These are phyloP conservation scores for Boletellus ananiceps DNA, from an alignment of 768 basidiomycete genomes.

Conservation along the genomic window DNA sequence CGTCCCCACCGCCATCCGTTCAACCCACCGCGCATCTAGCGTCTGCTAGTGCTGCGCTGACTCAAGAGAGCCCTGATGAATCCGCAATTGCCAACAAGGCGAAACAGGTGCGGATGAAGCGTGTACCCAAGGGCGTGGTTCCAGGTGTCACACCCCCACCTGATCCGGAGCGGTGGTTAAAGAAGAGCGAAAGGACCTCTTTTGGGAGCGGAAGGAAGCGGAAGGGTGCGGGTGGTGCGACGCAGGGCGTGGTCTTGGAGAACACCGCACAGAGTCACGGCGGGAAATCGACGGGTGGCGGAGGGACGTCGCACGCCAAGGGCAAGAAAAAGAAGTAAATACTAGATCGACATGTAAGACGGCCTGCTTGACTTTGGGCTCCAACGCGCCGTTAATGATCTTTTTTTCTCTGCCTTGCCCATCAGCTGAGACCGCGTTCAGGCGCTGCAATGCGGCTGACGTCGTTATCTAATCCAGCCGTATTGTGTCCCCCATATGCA, in stretches of 20 bases:
- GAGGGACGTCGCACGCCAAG: conserved; percentile 39
- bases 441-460: conserved; percentile 12
- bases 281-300: conserved; percentile 36
- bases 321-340: conserved; percentile 66
- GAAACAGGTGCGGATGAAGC: conserved; percentile 55
- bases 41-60: conserved; percentile 22
- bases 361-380: conserved; percentile 13
- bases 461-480: conserved; percentile 29
- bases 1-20: conserved; percentile 53
- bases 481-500: neutral
- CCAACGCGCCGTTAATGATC: conserved; percentile 21
- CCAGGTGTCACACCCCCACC: conserved; percentile 79
- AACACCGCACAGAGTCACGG: conserved; percentile 21
- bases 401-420: conserved; percentile 11
- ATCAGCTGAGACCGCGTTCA: conserved; percentile 18
- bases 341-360: conserved; percentile 24
- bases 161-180: conserved; percentile 85
- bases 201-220: conserved; percentile 50
- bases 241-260: conserved; percentile 53
- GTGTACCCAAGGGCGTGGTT: conserved; percentile 70
- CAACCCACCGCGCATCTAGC: conserved; percentile 28
- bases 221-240: conserved; percentile 57
- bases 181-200: conserved; percentile 74
- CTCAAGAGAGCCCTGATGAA: conserved; percentile 29
- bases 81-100: conserved; percentile 36